Conservation (phyloP, 805 yeast genomes). For the Pichia insulana region DNA sequence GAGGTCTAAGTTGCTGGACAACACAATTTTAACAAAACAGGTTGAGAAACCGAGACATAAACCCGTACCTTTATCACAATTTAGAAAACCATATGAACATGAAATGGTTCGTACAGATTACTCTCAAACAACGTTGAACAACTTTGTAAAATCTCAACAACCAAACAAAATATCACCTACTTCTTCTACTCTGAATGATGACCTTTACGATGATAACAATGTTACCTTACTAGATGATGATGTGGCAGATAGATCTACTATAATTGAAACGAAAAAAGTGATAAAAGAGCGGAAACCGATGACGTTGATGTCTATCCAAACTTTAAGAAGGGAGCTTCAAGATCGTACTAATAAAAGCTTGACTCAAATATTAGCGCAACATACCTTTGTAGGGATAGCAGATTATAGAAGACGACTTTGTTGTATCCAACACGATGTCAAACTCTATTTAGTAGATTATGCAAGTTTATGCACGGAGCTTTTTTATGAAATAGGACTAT, state of each 20-base stretch:
- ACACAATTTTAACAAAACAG: neutral
- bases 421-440: slow-evolving; percentile 79
- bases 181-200: neutral
- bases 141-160: slow-evolving; percentile 20
- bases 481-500: slow-evolving; percentile 72
- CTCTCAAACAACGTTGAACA: slow-evolving; percentile 46
- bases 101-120: slow-evolving; percentile 67
- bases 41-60: neutral
- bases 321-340: slow-evolving; percentile 45
- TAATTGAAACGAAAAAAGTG: slow-evolving; percentile 2
- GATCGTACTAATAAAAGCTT: slow-evolving; percentile 39
- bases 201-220: neutral
- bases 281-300: slow-evolving; percentile 7
- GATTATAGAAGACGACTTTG: slow-evolving; percentile 63
- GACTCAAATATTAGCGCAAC: slow-evolving; percentile 59
- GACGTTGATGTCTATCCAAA: slow-evolving; percentile 27
- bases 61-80: slow-evolving; percentile 9
- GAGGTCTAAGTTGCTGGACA: slow-evolving; percentile 1
- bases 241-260: neutral
- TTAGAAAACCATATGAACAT: slow-evolving; percentile 45
- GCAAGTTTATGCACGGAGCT: slow-evolving; percentile 57
- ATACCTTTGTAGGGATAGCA: slow-evolving; percentile 74
- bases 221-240: neutral
- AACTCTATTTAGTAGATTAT: slow-evolving; percentile 72
- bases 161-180: neutral